Conservation (phyloP, 371 early-diverging fungal species). For the Coemansia sp. region DNA sequence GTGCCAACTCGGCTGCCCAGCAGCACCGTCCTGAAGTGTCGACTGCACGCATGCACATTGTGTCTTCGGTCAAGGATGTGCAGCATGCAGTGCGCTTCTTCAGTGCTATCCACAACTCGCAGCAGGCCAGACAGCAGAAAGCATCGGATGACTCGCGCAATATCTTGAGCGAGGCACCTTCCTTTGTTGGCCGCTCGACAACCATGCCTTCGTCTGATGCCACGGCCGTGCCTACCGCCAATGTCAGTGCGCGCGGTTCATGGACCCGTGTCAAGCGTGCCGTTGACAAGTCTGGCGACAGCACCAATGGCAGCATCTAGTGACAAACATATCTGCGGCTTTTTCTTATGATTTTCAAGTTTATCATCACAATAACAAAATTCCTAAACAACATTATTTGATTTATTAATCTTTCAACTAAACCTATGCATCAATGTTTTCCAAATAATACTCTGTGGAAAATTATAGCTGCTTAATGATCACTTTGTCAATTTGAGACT, state of each 20-base stretch:
- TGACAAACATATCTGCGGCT: too few relatives aligned
- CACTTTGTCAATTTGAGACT: not conserved
- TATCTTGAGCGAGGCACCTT: constrained; percentile 19
- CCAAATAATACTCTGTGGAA: not conserved
- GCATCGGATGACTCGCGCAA: constrained; percentile 7
- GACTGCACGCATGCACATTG: constrained; percentile 46
- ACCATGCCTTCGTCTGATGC: constrained; percentile 28
- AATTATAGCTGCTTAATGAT: not conserved
- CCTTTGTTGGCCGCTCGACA: constrained; percentile 14
- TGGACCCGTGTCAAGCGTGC: constrained; percentile 41
- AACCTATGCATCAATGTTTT: not conserved
- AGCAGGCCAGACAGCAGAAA: constrained; percentile 10
- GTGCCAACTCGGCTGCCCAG: constrained; percentile 51
- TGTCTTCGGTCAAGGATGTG: constrained; percentile 43
- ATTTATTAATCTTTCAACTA: not conserved
- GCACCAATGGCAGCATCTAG: not conserved
- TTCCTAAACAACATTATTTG: not conserved
- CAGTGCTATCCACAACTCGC: constrained; percentile 47
- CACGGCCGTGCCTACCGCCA: constrained; percentile 29
- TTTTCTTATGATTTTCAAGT: too few relatives aligned
- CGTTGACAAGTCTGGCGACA: constrained; percentile 20
- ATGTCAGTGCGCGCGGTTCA: constrained; percentile 44
- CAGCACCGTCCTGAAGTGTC: constrained; percentile 50
- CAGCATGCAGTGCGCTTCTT: constrained; percentile 46
- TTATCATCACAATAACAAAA: too few relatives aligned